Base-by-base conservation (phyloP, 1,284 basidiomycete genomes). In the Ceratobasidium sp. region DNA sequence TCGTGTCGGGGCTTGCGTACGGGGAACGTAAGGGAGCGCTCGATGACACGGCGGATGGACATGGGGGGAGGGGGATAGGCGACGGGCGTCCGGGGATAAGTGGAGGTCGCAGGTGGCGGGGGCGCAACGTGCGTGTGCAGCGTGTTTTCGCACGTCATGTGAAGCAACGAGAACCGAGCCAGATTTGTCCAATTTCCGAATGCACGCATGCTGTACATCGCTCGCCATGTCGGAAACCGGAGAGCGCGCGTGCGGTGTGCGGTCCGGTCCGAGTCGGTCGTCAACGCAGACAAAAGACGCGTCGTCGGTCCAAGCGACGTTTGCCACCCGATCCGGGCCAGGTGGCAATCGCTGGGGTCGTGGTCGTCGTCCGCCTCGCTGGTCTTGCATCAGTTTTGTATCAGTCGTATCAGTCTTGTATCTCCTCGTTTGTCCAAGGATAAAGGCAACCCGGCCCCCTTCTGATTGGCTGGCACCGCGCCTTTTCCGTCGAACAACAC, bases 21-120 rank as follows among this genome's bases (percentile, higher is more conserved):
- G 11, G 66, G 66, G 58, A 69, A 69, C 53, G 66, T 69, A 31
- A 69, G 53, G 16, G 66, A 69, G 22, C 66, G 31, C 27, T 54
- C 66, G 37, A 69, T 39, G 16, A 22, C 66, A 16, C 51, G 66
- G 19, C 54, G 51, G 54, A 69, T 69, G 27, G 66, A 69, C 66
- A 69, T 69, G 27, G 11, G 39, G 46, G 34, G 11, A 22, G 37
- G 48, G 48, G 9, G 53, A 39, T 19, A n/a, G 24, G 61, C 39
- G 61, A 22, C 27, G 61, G 37, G 27, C 19, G 46, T 63, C 22
- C 24, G 22, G 24, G 1, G 31, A 59, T 24, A 24, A 29, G 49
- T 8, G 65, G 11, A 11, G 16, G 43, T n/a, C 27, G 4, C 34
- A 13, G n/a, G 37, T 37, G 27, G 7, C 16, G 19, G 59, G n/a